phyloP scores from a whole-genome alignment of 768 basidiomycete species.

The Boletus pseudo-olivaceus region DNA sequence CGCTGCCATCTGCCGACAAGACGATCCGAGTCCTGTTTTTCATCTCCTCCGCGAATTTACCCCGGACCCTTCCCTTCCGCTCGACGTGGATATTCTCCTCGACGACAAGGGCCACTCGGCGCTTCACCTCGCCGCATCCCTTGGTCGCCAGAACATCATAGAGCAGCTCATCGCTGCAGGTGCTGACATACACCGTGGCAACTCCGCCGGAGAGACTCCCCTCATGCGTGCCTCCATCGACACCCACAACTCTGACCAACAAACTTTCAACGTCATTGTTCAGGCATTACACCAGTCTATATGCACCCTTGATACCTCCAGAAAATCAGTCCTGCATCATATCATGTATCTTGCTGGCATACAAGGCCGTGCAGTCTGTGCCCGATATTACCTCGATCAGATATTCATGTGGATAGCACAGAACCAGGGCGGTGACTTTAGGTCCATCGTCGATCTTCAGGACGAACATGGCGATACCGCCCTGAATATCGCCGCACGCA shows the following conservation, averaged over 20 bases:
- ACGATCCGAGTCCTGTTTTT: slow-evolving; percentile 61
- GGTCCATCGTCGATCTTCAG: slow-evolving; percentile 81
- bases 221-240: slow-evolving; percentile 90
- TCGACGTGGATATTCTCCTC: slow-evolving; percentile 78
- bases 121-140: slow-evolving; percentile 87
- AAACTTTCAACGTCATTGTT: slow-evolving; percentile 69
- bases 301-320: slow-evolving; percentile 82
- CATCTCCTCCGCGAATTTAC: slow-evolving; percentile 64
- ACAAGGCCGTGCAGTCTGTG: slow-evolving; percentile 78
- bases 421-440: slow-evolving; percentile 71
- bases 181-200: slow-evolving; percentile 88
- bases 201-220: slow-evolving; percentile 91
- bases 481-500: slow-evolving; percentile 89
- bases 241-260: slow-evolving; percentile 77
- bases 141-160: slow-evolving; percentile 67
- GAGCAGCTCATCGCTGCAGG: slow-evolving; percentile 70
- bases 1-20: slow-evolving; percentile 62
- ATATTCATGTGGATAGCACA: slow-evolving; percentile 85
- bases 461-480: slow-evolving; percentile 97
- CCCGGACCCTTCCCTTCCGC: slow-evolving; percentile 34
- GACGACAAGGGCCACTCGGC: slow-evolving; percentile 96
- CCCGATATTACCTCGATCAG: slow-evolving; percentile 89
- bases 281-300: slow-evolving; percentile 67
- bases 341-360: slow-evolving; percentile 88
- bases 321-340: slow-evolving; percentile 88